Percentiles rank a stretch among this genome's conserved stretches.
Evolutionary conservation across 140 eudicot genomes (phyloP).

Genomic region (Bidens hawaiensis): DNA sequence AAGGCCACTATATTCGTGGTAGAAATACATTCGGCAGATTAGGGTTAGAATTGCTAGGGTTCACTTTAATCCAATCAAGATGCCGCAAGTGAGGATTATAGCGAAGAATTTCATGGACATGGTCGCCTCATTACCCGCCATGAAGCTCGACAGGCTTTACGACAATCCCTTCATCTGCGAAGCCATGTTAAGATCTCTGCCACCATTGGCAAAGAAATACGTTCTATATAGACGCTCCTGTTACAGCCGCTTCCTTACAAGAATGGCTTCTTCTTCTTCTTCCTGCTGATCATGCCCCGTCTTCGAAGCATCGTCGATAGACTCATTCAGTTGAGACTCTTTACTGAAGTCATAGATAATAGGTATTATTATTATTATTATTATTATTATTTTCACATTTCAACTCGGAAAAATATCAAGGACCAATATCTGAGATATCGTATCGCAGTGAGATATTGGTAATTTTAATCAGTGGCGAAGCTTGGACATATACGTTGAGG

Average conservation of each 20-base stretch:
- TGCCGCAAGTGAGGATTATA: conserved; percentile 89
- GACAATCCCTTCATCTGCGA: conserved; percentile 85
- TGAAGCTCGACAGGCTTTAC: conserved; percentile 82
- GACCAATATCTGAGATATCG: too few relatives aligned
- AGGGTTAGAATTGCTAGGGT: too few relatives aligned
- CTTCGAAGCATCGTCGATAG: conserved; percentile 84
- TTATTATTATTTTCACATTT: too few relatives aligned
- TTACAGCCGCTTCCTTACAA: conserved; percentile 61
- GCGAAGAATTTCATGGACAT: conserved; percentile 96
- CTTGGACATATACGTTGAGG: too few relatives aligned
- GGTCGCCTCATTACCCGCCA: conserved; percentile 93
- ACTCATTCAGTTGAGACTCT: conserved; percentile 75
- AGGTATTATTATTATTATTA: too few relatives aligned
- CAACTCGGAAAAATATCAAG: too few relatives aligned
- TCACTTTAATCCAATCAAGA: too few relatives aligned
- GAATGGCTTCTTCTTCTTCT: conserved; percentile 97
- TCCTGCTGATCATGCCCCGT: conserved; percentile 73
- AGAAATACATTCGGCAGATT: too few relatives aligned
- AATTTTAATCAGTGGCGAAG: too few relatives aligned
- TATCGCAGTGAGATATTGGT: too few relatives aligned
- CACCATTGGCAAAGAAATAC: conserved; percentile 91
- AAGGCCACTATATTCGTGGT: too few relatives aligned
- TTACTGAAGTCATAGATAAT: conserved; percentile 72
- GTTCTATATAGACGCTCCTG: conserved; percentile 72
- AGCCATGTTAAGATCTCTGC: conserved; percentile 93